Base-by-base conservation (phyloP, 2,329 filamentous ascomycete genomes). In the Fusarium pseudonygamai region DNA sequence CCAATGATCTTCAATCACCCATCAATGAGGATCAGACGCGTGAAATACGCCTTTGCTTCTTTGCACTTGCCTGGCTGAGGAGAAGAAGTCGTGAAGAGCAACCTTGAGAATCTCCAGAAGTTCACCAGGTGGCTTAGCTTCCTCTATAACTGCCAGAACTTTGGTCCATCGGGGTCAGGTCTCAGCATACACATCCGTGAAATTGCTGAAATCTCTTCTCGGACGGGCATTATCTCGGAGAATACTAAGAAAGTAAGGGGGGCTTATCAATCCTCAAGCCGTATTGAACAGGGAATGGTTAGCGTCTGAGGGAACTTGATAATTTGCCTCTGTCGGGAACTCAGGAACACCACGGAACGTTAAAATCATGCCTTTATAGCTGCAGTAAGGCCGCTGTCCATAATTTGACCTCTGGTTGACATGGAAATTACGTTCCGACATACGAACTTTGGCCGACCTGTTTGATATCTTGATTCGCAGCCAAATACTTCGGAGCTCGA, bases 11-110 rank as follows among this genome's bases (percentile, higher is more conserved):
- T 57, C 20, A 77, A 30, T 4, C 63, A 70, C 24, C 55, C 43
- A 22, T 58, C 47, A 15, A 5, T 16, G 34, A 36, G 16, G 18
- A 36, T 85, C 66, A 81, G 79, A 16, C 83, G 83, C 65, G 87
- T 79, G 55, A 87, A 78, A 72, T 86, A 87, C 18, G 84, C 78
- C 28, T 82, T 78, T 3, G 82, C 85, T 12, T 71, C 78, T 18
- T 73, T 50, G n/a, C 63, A 71, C 22, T 67, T 61, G 2, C 42
- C 45, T 7, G 74, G 73, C 52, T 80, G 75, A 3, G 74, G 71
- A n/a, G 56, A 78, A 78, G 53, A 78, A 79, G 60, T 81, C 71
- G 47, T 78, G 75, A 5, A 55, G 47, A 18, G 68, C 58, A 7
- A 64, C 57, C 7, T 63, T 24, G 26, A 75, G 67, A 7, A 26